These are phyloP conservation scores for Penicillium sp. DNA, from an alignment of 2,329 filamentous ascomycete genomes.

Conservation along the genomic window DNA sequence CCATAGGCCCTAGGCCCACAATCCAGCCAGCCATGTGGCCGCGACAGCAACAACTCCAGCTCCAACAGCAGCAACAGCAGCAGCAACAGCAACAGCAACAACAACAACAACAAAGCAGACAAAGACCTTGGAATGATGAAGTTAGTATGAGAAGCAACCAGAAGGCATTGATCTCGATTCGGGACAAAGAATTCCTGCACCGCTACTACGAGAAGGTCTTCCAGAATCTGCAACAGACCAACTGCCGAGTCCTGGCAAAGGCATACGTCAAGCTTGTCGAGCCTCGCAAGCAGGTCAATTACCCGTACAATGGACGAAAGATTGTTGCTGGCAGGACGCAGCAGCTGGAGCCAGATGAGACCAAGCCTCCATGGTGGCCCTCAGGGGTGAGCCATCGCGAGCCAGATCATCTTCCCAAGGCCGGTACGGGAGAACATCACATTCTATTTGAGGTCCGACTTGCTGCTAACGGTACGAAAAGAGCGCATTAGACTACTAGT, in stretches of 20 bases:
- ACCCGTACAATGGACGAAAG: constrained; percentile 45
- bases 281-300: constrained; percentile 46
- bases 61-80: constrained; percentile 11
- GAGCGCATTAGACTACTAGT: constrained; percentile 49
- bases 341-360: constrained; percentile 41
- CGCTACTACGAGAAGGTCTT: constrained; percentile 44
- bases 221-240: constrained; percentile 44
- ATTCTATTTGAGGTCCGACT: neutral
- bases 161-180: constrained; percentile 34
- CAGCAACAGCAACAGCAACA: constrained; percentile 5
- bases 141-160: constrained; percentile 33
- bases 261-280: constrained; percentile 46
- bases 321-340: constrained; percentile 40
- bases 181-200: constrained; percentile 34
- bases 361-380: constrained; percentile 46
- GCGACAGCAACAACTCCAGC: constrained; percentile 4
- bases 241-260: constrained; percentile 44
- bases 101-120: constrained; percentile 5
- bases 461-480: constrained; percentile 18
- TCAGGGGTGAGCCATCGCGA: constrained; percentile 42
- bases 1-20: neutral
- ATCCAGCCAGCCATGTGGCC: constrained; percentile 24
- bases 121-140: constrained; percentile 20
- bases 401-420: constrained; percentile 44
- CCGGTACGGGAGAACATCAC: constrained; percentile 30